These are phyloP conservation scores for Phytophthora colocasiae DNA, from an alignment of 352 stramenopile genomes.

Conservation along the genomic window DNA sequence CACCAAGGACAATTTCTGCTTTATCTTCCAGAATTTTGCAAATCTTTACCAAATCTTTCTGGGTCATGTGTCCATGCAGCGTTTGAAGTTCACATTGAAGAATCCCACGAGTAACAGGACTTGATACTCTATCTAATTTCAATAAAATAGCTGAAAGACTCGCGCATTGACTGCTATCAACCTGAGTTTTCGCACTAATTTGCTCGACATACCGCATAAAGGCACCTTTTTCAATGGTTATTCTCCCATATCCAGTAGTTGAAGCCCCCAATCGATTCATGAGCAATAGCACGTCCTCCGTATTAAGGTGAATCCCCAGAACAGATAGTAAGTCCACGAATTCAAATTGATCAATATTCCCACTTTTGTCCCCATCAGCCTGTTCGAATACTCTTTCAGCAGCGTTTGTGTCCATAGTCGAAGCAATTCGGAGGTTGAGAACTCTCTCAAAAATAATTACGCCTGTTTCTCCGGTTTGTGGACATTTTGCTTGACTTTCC, in stretches of 20 bases:
- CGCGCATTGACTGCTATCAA: not conserved
- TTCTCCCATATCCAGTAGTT: not conserved
- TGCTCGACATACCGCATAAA: constrained; percentile 33
- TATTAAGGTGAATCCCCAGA: constrained; percentile 55
- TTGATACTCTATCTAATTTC: constrained; percentile 23
- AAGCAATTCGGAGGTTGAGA: constrained; percentile 38
- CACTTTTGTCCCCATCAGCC: constrained; percentile 62
- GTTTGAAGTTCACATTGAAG: constrained; percentile 54
- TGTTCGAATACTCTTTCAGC: constrained; percentile 56
- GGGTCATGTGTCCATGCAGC: constrained; percentile 53
- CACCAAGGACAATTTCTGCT: constrained; percentile 29
- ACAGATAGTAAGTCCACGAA: constrained; percentile 49
- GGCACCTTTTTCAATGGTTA: constrained; percentile 23
- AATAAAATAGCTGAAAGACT: constrained; percentile 30
- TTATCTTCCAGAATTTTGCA: constrained; percentile 41
- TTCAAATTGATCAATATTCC: constrained; percentile 63
- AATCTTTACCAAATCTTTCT: constrained; percentile 31
- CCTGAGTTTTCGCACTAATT: constrained; percentile 8
- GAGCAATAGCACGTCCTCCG: constrained; percentile 46
- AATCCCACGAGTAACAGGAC: constrained; percentile 19
- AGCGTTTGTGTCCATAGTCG: constrained; percentile 14
- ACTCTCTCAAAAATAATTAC: constrained; percentile 60
- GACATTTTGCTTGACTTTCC: not conserved
- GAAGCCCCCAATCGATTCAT: constrained; percentile 54
- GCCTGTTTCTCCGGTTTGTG: constrained; percentile 21